phyloP scores from a whole-genome alignment of 75 land plant genomes.

The Adiantum capillusveneris region DNA sequence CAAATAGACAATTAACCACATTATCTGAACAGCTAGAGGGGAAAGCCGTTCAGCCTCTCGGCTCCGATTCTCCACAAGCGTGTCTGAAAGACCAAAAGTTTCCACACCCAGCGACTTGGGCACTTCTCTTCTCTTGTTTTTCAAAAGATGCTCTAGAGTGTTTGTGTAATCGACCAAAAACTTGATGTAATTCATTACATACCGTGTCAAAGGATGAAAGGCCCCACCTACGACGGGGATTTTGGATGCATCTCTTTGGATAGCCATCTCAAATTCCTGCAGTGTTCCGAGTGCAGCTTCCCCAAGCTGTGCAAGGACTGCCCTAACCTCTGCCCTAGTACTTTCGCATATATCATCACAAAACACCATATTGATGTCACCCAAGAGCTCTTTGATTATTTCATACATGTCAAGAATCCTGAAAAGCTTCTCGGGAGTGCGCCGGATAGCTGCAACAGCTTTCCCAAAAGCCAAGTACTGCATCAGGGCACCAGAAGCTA shows the following conservation, averaged over 20 bases:
- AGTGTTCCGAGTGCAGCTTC: constrained; percentile 58
- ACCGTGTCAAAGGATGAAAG: constrained; percentile 70
- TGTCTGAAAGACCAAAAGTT: constrained; percentile 1
- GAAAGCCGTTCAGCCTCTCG: constrained; percentile 12
- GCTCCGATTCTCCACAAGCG: constrained; percentile 15
- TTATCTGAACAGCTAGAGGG: constrained; percentile 37
- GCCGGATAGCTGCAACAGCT: constrained; percentile 48
- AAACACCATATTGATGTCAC: constrained; percentile 39
- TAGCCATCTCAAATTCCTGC: constrained; percentile 57
- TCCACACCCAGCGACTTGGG: constrained; percentile 2
- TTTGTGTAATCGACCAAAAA: constrained; percentile 57
- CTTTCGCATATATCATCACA: constrained; percentile 15
- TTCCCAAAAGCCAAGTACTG: constrained; percentile 60
- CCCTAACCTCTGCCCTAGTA: constrained; percentile 37
- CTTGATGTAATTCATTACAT: constrained; percentile 84
- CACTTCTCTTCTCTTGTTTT: not conserved
- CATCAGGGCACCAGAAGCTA: constrained; percentile 49
- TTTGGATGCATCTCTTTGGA: constrained; percentile 46
- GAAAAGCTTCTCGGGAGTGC: constrained; percentile 75
- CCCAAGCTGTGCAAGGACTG: constrained; percentile 45
- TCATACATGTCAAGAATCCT: constrained; percentile 80
- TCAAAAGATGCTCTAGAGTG: not conserved
- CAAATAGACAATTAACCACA: constrained; percentile 47
- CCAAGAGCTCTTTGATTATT: constrained; percentile 38
- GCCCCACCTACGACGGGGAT: constrained; percentile 59